Conservation (phyloP, 306 rosid genomes). For the Trifolium subterraneum region DNA sequence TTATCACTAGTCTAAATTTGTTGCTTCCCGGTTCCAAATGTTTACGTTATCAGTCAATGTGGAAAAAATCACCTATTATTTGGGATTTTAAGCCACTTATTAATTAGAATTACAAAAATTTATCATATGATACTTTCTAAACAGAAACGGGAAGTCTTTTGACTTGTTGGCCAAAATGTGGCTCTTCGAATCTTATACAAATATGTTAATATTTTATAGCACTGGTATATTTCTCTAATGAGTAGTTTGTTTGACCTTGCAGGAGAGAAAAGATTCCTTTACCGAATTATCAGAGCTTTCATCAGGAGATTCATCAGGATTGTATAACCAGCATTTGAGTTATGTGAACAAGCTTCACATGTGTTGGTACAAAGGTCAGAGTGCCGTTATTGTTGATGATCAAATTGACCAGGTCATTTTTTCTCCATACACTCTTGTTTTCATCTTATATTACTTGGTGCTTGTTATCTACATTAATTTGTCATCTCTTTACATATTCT, state of each 20-base stretch:
- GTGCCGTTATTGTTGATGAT: conserved; percentile 46
- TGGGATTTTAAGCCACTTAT: conserved; percentile 4
- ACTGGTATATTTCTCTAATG: conserved; percentile 12
- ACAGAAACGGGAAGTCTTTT: conserved; percentile 5
- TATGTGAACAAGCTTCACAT: conserved; percentile 51
- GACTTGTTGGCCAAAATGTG: conserved; percentile 2
- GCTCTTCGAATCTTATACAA: conserved; percentile 14
- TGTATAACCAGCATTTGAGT: conserved; percentile 40
- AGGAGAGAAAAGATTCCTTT: conserved; percentile 41
- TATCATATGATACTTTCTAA: conserved; percentile 2
- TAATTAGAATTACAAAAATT: conserved; percentile 11
- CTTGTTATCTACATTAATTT: conserved; percentile 11
- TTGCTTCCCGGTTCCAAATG: conserved; percentile 14
- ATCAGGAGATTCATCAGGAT: conserved; percentile 40
- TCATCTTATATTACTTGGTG: conserved; percentile 3
- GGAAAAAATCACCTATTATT: background rate
- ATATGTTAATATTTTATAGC: background rate
- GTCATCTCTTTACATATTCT: conserved; percentile 9
- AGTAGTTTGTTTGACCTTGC: conserved; percentile 31
- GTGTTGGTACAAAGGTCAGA: conserved; percentile 53
- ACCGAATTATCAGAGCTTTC: conserved; percentile 41
- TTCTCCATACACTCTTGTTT: conserved; percentile 31
- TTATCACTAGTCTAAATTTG: conserved; percentile 4
- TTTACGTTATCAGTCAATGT: conserved; percentile 15
- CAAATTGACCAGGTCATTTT: conserved; percentile 46